Evolutionary conservation across 148 eudicot genomes (phyloP).

Genomic region (Vaccinium macrocarpon): DNA sequence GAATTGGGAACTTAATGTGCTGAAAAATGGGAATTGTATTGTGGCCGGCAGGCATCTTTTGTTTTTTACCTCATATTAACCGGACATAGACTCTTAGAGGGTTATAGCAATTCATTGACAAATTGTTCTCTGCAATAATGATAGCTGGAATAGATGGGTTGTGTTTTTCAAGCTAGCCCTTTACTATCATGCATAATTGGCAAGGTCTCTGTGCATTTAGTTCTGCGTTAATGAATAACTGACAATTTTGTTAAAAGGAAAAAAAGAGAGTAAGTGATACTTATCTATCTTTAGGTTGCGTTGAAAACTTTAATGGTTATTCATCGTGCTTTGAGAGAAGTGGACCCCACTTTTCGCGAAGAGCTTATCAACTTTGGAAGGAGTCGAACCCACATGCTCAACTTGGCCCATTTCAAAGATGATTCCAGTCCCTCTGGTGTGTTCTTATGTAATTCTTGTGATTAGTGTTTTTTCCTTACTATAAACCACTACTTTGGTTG

Average conservation of each 20-base stretch:
- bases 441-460: neutral
- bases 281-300: conserved; percentile 62
- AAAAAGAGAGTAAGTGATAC: neutral
- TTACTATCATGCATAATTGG: neutral
- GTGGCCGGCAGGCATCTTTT: neutral
- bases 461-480: neutral
- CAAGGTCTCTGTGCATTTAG: neutral
- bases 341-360: conserved; percentile 85
- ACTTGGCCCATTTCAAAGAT: conserved; percentile 90
- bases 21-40: neutral
- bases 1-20: neutral
- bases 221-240: conserved; percentile 7
- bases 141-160: neutral
- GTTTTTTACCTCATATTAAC: neutral
- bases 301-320: conserved; percentile 84
- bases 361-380: conserved; percentile 73
- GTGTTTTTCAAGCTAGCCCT: neutral
- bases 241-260: neutral
- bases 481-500: neutral
- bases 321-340: conserved; percentile 95
- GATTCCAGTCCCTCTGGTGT: conserved; percentile 93
- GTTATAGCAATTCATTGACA: neutral
- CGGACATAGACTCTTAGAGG: neutral
- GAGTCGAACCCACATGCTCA: conserved; percentile 72
- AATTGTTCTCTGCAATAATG: neutral